phyloP scores from a whole-genome alignment of 176 grass and related monocot species.

The Hsuehochloa calcarea region DNA sequence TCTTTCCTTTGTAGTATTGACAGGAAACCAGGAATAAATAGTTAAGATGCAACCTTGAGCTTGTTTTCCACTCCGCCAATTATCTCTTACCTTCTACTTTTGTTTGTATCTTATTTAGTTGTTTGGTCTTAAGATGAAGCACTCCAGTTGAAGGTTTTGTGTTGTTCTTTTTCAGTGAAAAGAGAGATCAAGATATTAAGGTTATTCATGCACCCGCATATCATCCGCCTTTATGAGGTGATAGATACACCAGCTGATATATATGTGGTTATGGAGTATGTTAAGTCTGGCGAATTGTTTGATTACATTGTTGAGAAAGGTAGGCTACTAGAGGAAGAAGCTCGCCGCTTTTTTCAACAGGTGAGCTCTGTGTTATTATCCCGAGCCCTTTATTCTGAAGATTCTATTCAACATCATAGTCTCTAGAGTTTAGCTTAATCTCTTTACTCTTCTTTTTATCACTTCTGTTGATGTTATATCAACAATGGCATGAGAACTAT shows the following conservation, averaged over 20 bases:
- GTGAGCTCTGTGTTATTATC: neutral
- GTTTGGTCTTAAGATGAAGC: neutral
- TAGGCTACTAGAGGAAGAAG: conserved; percentile 64
- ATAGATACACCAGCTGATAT: conserved; percentile 62
- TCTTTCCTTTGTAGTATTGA: neutral
- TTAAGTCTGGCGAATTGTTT: conserved; percentile 73
- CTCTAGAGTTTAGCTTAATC: neutral
- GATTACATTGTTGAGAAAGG: conserved; percentile 82
- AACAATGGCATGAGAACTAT: neutral
- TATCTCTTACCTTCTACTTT: neutral
- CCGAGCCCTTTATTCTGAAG: neutral
- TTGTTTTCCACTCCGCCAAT: neutral
- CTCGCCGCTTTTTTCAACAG: conserved; percentile 68
- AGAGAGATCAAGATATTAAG: conserved; percentile 78
- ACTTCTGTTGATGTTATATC: neutral
- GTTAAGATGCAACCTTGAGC: neutral
- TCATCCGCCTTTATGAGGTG: conserved; percentile 78
- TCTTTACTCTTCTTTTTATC: neutral
- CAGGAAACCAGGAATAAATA: neutral
- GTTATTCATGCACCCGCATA: conserved; percentile 76
- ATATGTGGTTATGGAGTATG: conserved; percentile 70
- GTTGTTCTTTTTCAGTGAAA: conserved; percentile 41
- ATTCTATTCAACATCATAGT: neutral
- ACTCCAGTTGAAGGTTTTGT: conserved; percentile 17
- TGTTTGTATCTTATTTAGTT: neutral